Percentiles rank a stretch among this genome's conserved stretches.
Evolutionary conservation across 163 green algal species (phyloP).

Genomic region (Coccomyxa subellipsoidea): DNA sequence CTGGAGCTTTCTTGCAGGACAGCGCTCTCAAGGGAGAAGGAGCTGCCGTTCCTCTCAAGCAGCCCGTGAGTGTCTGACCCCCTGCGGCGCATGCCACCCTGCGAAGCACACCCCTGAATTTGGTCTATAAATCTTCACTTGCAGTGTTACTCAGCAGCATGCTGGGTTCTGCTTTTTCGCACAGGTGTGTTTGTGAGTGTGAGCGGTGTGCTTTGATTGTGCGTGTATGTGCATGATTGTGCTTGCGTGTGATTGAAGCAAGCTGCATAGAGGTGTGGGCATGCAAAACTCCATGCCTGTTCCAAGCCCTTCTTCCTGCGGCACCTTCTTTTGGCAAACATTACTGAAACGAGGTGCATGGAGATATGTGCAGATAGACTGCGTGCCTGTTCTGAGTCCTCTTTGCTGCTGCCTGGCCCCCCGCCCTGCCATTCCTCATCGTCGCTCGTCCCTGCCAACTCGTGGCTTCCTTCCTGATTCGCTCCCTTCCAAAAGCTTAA

Average conservation of each 20-base stretch:
- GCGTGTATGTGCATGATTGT: no score
- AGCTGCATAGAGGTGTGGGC: no score
- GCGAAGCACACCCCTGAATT: background rate
- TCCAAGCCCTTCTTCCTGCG: no score
- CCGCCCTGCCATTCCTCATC: background rate
- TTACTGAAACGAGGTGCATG: no score
- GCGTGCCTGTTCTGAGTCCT: background rate
- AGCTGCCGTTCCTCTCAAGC: slow-evolving; percentile 5
- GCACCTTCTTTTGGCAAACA: no score
- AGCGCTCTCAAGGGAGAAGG: background rate
- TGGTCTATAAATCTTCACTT: no score
- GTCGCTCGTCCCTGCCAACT: background rate
- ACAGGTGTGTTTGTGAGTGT: no score
- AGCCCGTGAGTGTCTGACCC: background rate
- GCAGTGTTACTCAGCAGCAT: no score
- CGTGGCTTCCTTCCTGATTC: background rate
- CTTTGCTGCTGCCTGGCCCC: background rate
- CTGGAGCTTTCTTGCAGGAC: background rate
- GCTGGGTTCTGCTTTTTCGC: no score
- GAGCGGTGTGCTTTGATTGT: no score
- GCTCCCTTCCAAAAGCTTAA: background rate
- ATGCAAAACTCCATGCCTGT: no score
- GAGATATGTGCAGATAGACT: background rate
- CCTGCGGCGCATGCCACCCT: background rate
- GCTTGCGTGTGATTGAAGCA: no score